A percentile compares a stretch with the other conserved stretches of the same genome.
These are phyloP conservation scores for Exophiala mesophila DNA, from an alignment of 2,329 filamentous ascomycete genomes.

Conservation along the genomic window DNA sequence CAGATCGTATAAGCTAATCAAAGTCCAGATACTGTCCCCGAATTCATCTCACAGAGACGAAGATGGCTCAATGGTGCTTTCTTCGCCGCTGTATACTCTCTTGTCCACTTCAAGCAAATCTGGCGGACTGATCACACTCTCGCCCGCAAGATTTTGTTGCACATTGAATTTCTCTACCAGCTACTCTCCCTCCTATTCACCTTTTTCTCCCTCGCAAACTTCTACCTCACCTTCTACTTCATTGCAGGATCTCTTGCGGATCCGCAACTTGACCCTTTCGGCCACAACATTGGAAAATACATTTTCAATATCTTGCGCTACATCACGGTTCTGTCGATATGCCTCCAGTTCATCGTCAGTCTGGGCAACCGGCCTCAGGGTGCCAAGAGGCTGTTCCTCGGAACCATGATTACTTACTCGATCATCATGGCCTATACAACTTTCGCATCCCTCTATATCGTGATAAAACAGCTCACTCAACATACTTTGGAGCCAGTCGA, in stretches of 20 bases:
- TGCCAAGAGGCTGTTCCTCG: constrained; percentile 82
- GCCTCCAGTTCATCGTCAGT: constrained; percentile 90
- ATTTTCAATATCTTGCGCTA: constrained; percentile 88
- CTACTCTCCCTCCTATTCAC: constrained; percentile 90
- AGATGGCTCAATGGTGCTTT: constrained; percentile 98
- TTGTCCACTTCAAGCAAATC: constrained; percentile 90
- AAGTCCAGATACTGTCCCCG: constrained; percentile 73
- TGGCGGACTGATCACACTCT: constrained; percentile 90
- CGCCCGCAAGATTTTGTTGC: constrained; percentile 80
- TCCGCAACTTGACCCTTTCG: constrained; percentile 77
- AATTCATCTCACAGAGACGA: constrained; percentile 94
- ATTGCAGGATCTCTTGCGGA: constrained; percentile 86
- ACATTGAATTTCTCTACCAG: constrained; percentile 94
- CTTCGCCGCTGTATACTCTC: constrained; percentile 95
- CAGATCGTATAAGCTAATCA: constrained; percentile 3
- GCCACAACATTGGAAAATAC: constrained; percentile 73
- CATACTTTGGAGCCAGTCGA: constrained; percentile 39
- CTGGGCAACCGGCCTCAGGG: constrained; percentile 96
- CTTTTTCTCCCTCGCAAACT: constrained; percentile 97
- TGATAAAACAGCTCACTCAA: constrained; percentile 68
- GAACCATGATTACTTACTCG: constrained; percentile 81
- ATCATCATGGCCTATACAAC: constrained; percentile 95
- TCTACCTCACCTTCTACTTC: constrained; percentile 98
- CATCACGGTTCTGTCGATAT: constrained; percentile 78
- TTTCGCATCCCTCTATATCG: constrained; percentile 84